Conservation (phyloP, 805 yeast genomes). For the Wickerhamomyces chaumierensis region DNA sequence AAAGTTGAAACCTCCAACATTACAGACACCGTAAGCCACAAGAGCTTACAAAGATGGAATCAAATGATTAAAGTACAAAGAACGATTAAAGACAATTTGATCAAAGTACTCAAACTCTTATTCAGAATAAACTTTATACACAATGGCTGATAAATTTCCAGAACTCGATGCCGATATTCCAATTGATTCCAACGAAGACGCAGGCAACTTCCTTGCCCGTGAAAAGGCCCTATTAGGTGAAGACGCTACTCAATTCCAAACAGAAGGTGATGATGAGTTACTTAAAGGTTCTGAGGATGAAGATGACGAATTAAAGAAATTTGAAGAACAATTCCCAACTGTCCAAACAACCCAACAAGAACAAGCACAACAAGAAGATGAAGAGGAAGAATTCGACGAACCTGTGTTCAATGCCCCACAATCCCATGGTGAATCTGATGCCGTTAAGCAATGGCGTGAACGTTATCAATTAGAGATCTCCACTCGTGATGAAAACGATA, state of each 20-base stretch:
- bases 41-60: too few species aligned
- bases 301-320: conserved; percentile 41
- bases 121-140: background rate
- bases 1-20: too few species aligned
- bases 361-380: conserved; percentile 16
- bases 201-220: conserved; percentile 51
- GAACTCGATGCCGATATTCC: conserved; percentile 39
- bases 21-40: too few species aligned
- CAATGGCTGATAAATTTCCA: conserved; percentile 71
- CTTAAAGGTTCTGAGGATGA: conserved; percentile 27
- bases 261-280: conserved; percentile 46
- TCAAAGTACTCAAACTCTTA: too few species aligned
- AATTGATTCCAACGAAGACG: conserved; percentile 19
- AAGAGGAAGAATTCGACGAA: conserved; percentile 32
- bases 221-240: conserved; percentile 55
- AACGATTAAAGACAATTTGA: too few species aligned
- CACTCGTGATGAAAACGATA: conserved; percentile 66
- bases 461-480: conserved; percentile 69
- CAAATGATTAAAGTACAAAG: too few species aligned
- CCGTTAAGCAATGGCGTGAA: conserved; percentile 68
- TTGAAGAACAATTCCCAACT: conserved; percentile 56
- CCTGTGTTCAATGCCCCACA: conserved; percentile 18
- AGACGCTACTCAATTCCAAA: conserved; percentile 48
- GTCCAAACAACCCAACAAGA: conserved; percentile 25
- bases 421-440: conserved; percentile 35